Evolutionary conservation across 345 rosid species (phyloP).

Genomic region (Acer negundo): DNA sequence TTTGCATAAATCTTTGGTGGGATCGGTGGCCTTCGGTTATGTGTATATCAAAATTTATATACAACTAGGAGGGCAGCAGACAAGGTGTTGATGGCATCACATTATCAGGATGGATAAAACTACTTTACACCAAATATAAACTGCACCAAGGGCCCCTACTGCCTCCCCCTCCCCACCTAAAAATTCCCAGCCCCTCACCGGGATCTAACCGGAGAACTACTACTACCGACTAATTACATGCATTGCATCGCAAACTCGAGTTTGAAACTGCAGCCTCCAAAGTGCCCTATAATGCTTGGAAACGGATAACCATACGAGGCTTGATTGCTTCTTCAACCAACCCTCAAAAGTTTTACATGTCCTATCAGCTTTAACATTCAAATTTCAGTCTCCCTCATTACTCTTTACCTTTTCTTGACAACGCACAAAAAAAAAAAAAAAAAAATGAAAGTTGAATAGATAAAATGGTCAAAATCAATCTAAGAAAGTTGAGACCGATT

Average conservation of each 20-base stretch:
- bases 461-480: background rate
- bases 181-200: background rate
- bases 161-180: background rate
- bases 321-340: no score
- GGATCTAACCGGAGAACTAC: background rate
- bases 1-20: slow-evolving; percentile 30
- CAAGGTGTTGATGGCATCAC: slow-evolving; percentile 29
- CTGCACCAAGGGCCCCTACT: slow-evolving; percentile 28
- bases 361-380: no score
- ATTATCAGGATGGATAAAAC: slow-evolving; percentile 7
- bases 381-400: no score
- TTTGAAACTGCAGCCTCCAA: background rate
- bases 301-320: no score
- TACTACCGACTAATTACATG: no score
- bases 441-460: background rate
- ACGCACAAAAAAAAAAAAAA: background rate
- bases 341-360: no score
- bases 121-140: slow-evolving; percentile 35
- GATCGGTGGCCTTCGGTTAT: slow-evolving; percentile 29
- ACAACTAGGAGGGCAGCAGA: slow-evolving; percentile 19
- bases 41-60: background rate
- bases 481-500: background rate
- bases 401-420: no score
- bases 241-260: no score
- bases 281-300: background rate